These are phyloP conservation scores for Solanum neorickii DNA, from an alignment of 257 asterid species.

Conservation along the genomic window DNA sequence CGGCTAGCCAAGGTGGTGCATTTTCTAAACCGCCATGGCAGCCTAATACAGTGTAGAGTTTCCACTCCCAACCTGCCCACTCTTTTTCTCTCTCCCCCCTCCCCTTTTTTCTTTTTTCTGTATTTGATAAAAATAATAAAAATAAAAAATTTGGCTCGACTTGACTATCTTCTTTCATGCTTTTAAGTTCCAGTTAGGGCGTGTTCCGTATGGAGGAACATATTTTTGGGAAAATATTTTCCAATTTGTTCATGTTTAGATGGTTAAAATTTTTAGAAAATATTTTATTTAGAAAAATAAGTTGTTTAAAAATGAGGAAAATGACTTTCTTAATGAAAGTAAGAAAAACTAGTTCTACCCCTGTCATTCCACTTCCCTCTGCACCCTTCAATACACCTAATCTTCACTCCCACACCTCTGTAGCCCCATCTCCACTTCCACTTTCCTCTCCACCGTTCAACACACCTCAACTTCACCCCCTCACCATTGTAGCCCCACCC, in stretches of 20 bases:
- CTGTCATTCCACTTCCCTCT: neutral
- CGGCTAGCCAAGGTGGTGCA: constrained; percentile 53
- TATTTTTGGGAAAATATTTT: neutral
- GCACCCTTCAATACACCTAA: neutral
- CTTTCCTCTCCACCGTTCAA: neutral
- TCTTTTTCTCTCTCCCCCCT: neutral
- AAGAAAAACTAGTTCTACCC: neutral
- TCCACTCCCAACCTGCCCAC: neutral
- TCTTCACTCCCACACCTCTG: neutral
- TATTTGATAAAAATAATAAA: neutral
- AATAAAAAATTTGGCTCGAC: neutral
- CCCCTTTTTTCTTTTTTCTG: neutral
- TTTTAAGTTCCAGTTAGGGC: neutral
- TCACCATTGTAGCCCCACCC: neutral
- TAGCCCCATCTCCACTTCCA: neutral
- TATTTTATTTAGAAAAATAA: neutral
- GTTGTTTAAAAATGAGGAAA: neutral
- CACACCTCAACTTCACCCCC: neutral
- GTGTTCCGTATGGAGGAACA: neutral
- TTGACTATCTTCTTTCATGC: neutral
- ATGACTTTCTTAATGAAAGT: neutral
- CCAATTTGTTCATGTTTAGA: neutral
- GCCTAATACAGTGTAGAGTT: constrained; percentile 2
- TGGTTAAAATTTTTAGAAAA: neutral
- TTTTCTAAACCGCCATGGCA: constrained; percentile 29